phyloP scores from a whole-genome alignment of 2,329 filamentous ascomycete genomes.

The Colletotrichum chlorophyti region DNA sequence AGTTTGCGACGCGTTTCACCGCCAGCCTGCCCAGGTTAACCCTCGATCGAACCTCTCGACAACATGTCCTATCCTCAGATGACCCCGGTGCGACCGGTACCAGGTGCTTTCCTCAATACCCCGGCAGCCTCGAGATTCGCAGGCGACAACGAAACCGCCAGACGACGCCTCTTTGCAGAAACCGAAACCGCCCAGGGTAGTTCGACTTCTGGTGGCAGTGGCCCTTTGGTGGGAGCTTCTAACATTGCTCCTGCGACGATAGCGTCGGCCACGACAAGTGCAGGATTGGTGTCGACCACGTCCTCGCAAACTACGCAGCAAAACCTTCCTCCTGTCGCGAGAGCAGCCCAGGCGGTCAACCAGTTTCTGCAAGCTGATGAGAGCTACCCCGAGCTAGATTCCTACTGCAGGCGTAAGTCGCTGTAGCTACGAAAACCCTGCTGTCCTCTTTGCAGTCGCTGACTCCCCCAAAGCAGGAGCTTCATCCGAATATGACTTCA shows the following conservation, averaged over 20 bases:
- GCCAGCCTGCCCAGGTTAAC: not conserved
- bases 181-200: slow-evolving; percentile 19
- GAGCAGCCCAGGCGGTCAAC: slow-evolving; percentile 85
- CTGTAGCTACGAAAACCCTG: not conserved
- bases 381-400: slow-evolving; percentile 87
- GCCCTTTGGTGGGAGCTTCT: slow-evolving; percentile 12
- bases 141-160: slow-evolving; percentile 49
- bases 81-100: slow-evolving; percentile 76
- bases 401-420: slow-evolving; percentile 82
- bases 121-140: slow-evolving; percentile 61
- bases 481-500: slow-evolving; percentile 90
- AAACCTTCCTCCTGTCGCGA: slow-evolving; percentile 71
- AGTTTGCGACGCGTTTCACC: slow-evolving; percentile 29
- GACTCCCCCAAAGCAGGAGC: slow-evolving; percentile 72
- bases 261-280: slow-evolving; percentile 35
- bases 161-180: slow-evolving; percentile 58
- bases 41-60: slow-evolving; percentile 22
- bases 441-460: slow-evolving; percentile 27
- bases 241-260: slow-evolving; percentile 32
- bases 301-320: slow-evolving; percentile 53
- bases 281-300: slow-evolving; percentile 39
- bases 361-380: slow-evolving; percentile 77
- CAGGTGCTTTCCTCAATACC: slow-evolving; percentile 79
- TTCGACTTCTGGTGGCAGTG: slow-evolving; percentile 9
- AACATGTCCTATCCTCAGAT: slow-evolving; percentile 62